Conservation (phyloP, 768 basidiomycete genomes). For the Phaeolepiota aurea region DNA sequence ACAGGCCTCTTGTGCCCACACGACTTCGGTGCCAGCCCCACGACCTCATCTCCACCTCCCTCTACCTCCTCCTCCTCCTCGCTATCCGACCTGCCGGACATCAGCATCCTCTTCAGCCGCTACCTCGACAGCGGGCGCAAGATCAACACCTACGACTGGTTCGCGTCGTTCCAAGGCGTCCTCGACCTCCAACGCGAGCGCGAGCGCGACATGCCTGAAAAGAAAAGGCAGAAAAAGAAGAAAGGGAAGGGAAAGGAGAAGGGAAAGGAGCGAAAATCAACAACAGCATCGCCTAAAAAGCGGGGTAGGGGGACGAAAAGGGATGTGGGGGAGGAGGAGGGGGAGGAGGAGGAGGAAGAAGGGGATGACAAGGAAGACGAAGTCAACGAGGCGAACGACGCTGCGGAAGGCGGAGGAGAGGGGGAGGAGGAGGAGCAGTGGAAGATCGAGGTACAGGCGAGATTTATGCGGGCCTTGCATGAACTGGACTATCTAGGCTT, state of each 20-base stretch:
- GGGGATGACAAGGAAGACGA: no score
- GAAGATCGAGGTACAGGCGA: slow-evolving; percentile 61
- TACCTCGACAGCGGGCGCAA: slow-evolving; percentile 75
- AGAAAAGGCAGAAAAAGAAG: slow-evolving; percentile 9
- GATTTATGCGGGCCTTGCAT: slow-evolving; percentile 74
- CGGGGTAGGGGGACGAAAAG: no score
- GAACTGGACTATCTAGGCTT: slow-evolving; percentile 78
- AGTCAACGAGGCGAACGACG: slow-evolving; percentile 21
- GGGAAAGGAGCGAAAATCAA: no score
- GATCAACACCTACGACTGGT: slow-evolving; percentile 89
- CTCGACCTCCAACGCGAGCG: slow-evolving; percentile 48
- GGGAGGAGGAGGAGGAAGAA: slow-evolving; percentile 21
- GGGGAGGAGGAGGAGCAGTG: slow-evolving; percentile 49
- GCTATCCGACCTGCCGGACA: slow-evolving; percentile 59
- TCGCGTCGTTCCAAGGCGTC: slow-evolving; percentile 61
- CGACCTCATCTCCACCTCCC: background rate
- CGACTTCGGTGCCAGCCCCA: slow-evolving; percentile 25
- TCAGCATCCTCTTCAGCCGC: slow-evolving; percentile 65
- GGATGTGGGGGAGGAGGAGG: slow-evolving; percentile 15
- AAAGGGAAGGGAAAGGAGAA: slow-evolving; percentile 15
- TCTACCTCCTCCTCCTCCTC: slow-evolving; percentile 10
- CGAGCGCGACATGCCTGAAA: slow-evolving; percentile 1
- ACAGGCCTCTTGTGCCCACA: slow-evolving; percentile 54
- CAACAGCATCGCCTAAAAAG: no score
- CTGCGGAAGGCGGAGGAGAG: no score